These are phyloP conservation scores for Aspergillus ochraceoroseus DNA, from an alignment of 2,329 filamentous ascomycete species.

Conservation along the genomic window DNA sequence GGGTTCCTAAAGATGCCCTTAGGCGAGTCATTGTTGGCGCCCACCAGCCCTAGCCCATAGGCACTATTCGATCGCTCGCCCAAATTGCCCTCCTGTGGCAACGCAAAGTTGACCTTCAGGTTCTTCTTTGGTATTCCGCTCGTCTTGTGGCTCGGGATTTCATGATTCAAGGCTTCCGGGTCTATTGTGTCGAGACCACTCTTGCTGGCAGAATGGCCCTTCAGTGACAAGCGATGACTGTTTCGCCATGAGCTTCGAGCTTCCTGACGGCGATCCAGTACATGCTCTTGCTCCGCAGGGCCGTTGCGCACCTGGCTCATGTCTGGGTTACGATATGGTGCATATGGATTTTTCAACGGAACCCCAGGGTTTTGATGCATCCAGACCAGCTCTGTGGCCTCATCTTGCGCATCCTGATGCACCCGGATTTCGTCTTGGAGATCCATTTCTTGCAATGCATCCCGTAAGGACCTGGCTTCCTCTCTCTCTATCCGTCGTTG, in stretches of 20 bases:
- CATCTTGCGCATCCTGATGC: constrained; percentile 56
- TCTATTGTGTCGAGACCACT: constrained; percentile 5
- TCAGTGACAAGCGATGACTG: constrained; percentile 22
- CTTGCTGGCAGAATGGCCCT: constrained; percentile 16
- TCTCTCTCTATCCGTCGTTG: constrained; percentile 55
- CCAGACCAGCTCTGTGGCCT: constrained; percentile 61
- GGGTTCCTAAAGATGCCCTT: constrained; percentile 56
- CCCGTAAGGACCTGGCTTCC: constrained; percentile 53
- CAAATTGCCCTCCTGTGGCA: constrained; percentile 29
- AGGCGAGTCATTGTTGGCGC: constrained; percentile 37
- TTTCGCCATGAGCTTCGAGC: constrained; percentile 15
- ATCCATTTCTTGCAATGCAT: constrained; percentile 57
- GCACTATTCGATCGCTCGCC: constrained; percentile 16
- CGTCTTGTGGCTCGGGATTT: constrained; percentile 16
- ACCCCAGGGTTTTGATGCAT: constrained; percentile 55
- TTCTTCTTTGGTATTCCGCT: constrained; percentile 32
- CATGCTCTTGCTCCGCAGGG: constrained; percentile 41
- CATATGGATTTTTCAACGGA: constrained; percentile 47
- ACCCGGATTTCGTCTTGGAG: constrained; percentile 51
- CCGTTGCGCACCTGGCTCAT: constrained; percentile 39
- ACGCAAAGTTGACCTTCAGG: constrained; percentile 40
- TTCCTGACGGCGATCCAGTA: constrained; percentile 40
- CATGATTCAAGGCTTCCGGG: constrained; percentile 1
- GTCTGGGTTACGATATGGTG: constrained; percentile 46
- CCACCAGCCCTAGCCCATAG: constrained; percentile 26